phyloP scores from a whole-genome alignment of 2,329 filamentous ascomycete species.

The Colletotrichum plurivorum region DNA sequence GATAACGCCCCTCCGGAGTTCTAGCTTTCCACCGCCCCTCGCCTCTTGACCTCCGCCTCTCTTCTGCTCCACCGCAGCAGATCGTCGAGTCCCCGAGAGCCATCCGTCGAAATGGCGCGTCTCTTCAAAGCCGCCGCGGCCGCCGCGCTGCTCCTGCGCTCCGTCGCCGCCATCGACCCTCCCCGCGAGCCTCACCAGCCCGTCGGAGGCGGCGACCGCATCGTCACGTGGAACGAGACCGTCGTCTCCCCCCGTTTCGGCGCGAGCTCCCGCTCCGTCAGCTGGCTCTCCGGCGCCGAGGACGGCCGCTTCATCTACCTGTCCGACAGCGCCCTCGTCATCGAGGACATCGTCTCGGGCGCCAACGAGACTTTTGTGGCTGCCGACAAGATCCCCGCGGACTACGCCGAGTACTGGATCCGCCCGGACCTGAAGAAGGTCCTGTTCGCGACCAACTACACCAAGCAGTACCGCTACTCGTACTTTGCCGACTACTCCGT shows the following conservation, averaged over 20 bases:
- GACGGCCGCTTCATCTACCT: constrained; percentile 74
- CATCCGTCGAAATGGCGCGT: constrained; percentile 30
- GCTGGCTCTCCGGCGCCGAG: constrained; percentile 70
- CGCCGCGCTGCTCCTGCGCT: constrained; percentile 32
- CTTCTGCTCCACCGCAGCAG: not conserved
- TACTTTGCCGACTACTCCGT: constrained; percentile 78
- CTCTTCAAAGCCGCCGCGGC: constrained; percentile 28
- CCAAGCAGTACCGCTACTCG: constrained; percentile 77
- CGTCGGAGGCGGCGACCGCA: constrained; percentile 67
- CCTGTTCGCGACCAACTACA: constrained; percentile 75
- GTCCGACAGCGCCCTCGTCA: constrained; percentile 66
- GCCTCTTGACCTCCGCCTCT: not conserved
- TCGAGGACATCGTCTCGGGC: constrained; percentile 73
- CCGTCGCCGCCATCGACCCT: constrained; percentile 59
- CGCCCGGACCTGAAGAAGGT: constrained; percentile 71
- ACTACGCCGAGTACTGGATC: constrained; percentile 72
- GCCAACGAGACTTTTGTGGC: constrained; percentile 70
- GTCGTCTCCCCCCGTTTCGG: constrained; percentile 61
- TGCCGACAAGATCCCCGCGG: constrained; percentile 69
- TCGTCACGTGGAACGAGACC: constrained; percentile 74
- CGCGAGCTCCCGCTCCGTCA: constrained; percentile 62
- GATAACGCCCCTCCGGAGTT: not conserved
- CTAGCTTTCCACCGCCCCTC: not conserved
- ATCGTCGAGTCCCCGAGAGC: not conserved
- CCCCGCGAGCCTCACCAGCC: constrained; percentile 69